Evolutionary conservation across 1,284 basidiomycete species (phyloP).

Genomic region (Leucoagaricus sp.): DNA sequence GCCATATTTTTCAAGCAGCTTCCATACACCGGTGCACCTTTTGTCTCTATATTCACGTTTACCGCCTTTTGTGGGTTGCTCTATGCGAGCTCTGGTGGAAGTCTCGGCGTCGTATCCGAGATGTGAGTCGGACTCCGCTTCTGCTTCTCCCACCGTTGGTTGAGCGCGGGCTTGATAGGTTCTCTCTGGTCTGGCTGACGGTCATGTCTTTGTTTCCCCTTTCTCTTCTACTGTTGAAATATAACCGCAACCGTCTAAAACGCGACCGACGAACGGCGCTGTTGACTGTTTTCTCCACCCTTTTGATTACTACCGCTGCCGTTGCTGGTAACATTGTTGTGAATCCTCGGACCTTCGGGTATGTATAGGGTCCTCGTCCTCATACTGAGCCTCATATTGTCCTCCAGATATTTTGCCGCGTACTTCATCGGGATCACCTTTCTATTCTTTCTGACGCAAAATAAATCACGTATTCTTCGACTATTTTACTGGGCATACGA

Average conservation of each 20-base stretch:
- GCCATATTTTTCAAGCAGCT: constrained; percentile 48
- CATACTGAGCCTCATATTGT: not conserved
- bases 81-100: constrained; percentile 60
- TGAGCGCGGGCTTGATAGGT: constrained; percentile 33
- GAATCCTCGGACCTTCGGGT: constrained; percentile 57
- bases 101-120: constrained; percentile 53
- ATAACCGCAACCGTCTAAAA: constrained; percentile 61
- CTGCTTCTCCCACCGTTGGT: not conserved
- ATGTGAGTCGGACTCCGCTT: constrained; percentile 40
- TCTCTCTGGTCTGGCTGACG: constrained; percentile 62
- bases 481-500: constrained; percentile 63
- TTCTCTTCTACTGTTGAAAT: constrained; percentile 59
- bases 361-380: constrained; percentile 17
- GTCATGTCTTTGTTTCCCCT: constrained; percentile 68
- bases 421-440: constrained; percentile 53
- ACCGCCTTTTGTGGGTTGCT: constrained; percentile 50
- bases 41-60: constrained; percentile 55
- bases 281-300: constrained; percentile 38
- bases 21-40: constrained; percentile 53
- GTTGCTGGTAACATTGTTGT: constrained; percentile 63
- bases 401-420: constrained; percentile 59
- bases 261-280: constrained; percentile 43
- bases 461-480: constrained; percentile 52
- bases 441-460: constrained; percentile 50
- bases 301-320: constrained; percentile 47